Evolutionary conservation across 139 green algal species (phyloP), one percentile per base, ranked within the genome.

Genomic region (Asterochloris erici): DNA sequence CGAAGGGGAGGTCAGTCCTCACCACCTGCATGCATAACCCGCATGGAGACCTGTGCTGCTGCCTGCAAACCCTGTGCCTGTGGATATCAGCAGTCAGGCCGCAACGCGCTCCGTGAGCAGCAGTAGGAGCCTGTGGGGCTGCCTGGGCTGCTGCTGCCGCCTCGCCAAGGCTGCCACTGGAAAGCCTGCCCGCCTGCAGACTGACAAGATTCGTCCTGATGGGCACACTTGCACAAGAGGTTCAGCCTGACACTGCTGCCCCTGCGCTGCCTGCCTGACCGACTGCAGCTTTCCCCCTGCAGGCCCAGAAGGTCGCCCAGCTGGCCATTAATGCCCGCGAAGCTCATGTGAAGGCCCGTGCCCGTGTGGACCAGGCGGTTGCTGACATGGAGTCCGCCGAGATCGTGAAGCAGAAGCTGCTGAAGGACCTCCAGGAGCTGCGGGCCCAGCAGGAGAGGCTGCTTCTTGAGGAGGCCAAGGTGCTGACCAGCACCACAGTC

Each of bases 261-360:
- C 71, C 21, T 19, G 17, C 19, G 66, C 4, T 71, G 23, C 10
- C 70, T 38, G 16, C 24, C 9, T 38, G 14, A 76, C 29, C 74
- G 9, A 63, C 17, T 24, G 24, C 16, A 10, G 21, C 13, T 1
- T 77, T 14, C 68, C 24, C 14, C 26, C 15, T 78, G 82, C 81
- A 87, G 86, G 86, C 87, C 0, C 85, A 92, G 75, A 82, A 89
- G 73, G 83, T 92, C 63, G 91, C 86, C 11, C 84, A 95, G 88
- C 85, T 93, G 63, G 92, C 91, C 1, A 91, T 94, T 63, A 84
- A 91, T 13, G 89, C 84, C 12, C 62, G 74, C 23, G 81, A 89
- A 14, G 70, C 68, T 10, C 66, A 61, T 23, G 24, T 61, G 64
- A 79, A 86, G 28, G 77, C 73, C 11, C 63, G 81, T 23, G 29